Conservation (phyloP, 1,284 basidiomycete genomes). For the Cutaneotrichosporon sp. region DNA sequence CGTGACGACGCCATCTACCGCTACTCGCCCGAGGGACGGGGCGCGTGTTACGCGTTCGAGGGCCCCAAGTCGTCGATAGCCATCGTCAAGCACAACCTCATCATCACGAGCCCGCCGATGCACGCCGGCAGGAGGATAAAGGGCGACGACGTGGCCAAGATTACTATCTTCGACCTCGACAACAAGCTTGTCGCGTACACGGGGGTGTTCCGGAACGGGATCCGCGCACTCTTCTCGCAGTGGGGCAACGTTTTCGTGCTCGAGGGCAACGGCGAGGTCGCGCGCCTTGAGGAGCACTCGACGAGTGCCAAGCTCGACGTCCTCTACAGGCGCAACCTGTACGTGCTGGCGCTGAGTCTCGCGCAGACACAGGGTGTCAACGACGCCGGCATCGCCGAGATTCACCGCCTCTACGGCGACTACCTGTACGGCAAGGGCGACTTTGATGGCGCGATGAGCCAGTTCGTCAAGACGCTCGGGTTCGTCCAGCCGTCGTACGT, state of each 20-base stretch:
- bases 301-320: conserved; percentile 77
- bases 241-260: conserved; percentile 78
- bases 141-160: conserved; percentile 69
- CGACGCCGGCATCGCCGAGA: conserved; percentile 73
- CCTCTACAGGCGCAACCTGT: conserved; percentile 74
- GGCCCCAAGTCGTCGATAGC: conserved; percentile 62
- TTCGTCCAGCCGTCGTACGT: conserved; percentile 91
- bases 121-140: conserved; percentile 44
- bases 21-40: conserved; percentile 78
- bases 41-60: conserved; percentile 87
- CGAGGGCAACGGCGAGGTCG: conserved; percentile 73
- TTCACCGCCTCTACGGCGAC: conserved; percentile 87
- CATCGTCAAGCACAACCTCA: conserved; percentile 74
- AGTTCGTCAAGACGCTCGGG: conserved; percentile 89
- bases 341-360: conserved; percentile 66
- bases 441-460: conserved; percentile 88
- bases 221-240: conserved; percentile 74
- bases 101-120: conserved; percentile 86
- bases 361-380: conserved; percentile 75
- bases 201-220: conserved; percentile 73
- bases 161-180: conserved; percentile 88
- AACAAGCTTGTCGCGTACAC: conserved; percentile 89
- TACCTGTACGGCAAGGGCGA: conserved; percentile 88
- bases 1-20: conserved; percentile 90
- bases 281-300: conserved; percentile 73